Base-by-base conservation (phyloP, 768 basidiomycete species). In the Mycena vulgaris region DNA sequence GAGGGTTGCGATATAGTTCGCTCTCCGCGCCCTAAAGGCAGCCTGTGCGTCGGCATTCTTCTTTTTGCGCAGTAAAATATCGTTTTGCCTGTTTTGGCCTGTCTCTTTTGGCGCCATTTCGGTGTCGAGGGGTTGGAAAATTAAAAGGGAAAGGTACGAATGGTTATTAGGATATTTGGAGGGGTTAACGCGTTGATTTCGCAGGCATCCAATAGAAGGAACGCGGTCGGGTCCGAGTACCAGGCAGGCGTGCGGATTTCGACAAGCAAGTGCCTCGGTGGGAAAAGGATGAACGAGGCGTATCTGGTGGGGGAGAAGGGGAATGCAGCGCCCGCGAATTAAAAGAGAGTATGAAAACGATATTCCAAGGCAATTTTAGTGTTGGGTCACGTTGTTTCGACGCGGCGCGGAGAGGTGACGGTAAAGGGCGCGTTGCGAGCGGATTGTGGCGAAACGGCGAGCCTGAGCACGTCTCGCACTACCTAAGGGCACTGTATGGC, bases 41-140 rank as follows among this genome's bases (percentile, higher is more conserved):
- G 94, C 94, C 81, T 95, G 94, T 3, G 67, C 94, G 77, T 95
- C 93, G 39, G 94, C 94, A 75, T 95, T 95, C 84, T 95, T 95
- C 86, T 93, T 94, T 84, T 94, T 94, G 72, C 93, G 84, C 75
- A 93, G 85, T 37, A 91, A 90, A 16, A 92, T 87, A 80, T 93
- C 92, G 73, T 28, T n/a, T 31, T 2, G 5, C 17, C 35, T 37
- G n/a, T 53, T 31, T 14, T 9, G 11, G 40, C 40, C 40, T 16
- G 10, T 40, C 5, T 40, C 40, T 19, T 40, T 40, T 6, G 40
- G 40, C 40, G 40, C 7, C 40, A 40, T 40, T 4, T 5, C 11
- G 19, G 14, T 19, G 40, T n/a, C n/a, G n/a, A n/a, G n/a, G n/a
- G n/a, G n/a, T 19, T 19, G 11, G 14, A 21, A 23, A 53, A 62